Evolutionary conservation across 495 filamentous ascomycete genomes (phyloP), one percentile per base, ranked within the genome.

Genomic region (Sordaria brevicollis): DNA sequence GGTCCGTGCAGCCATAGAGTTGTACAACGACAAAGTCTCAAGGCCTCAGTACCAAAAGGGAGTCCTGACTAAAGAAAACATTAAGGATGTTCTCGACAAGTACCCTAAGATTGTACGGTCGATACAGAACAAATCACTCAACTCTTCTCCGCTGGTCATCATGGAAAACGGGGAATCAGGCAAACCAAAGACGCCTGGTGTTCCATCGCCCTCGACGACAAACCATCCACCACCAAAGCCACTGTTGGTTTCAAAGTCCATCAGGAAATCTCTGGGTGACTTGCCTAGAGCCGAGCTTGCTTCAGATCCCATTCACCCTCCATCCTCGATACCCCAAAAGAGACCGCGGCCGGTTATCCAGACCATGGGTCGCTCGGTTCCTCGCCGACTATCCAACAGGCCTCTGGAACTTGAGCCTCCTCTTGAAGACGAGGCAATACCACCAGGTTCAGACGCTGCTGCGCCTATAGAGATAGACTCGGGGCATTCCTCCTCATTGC

Each of bases 11-110:
- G 78, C 81, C 2, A 74, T 81, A 5, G 69, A 83, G 29, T 86
- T 76, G 76, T 87, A 85, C 71, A 80, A 82, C 67, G 69, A 78
- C 5, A 78, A 79, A n/a, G 78, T 81, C 6, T 71, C 79, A 11
- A 74, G 76, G 15, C 83, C 80, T 0, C 35, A 78, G 9, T 86
- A 80, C 66, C 74, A 69, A 0, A 72, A 77, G 13, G 57, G 76
- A 13, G 39, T 85, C 35, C 70, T 86, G 8, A 82, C 73, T 1
- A 79, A 73, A 29, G 65, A 72, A 29, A 85, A 82, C 54, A 66
- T 87, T 5, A 41, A 77, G 15, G 68, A 70, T 19, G 68, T 75
- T 13, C 31, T 73, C 5, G 67, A 68, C 0, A 41, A 67, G 6
- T 78, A 79, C 31, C 69, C 72, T 0, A 41, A 71, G 2, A 67